Evolutionary conservation across 2,329 filamentous ascomycete genomes (phyloP).

Genomic region (Xylariaceae sp.): DNA sequence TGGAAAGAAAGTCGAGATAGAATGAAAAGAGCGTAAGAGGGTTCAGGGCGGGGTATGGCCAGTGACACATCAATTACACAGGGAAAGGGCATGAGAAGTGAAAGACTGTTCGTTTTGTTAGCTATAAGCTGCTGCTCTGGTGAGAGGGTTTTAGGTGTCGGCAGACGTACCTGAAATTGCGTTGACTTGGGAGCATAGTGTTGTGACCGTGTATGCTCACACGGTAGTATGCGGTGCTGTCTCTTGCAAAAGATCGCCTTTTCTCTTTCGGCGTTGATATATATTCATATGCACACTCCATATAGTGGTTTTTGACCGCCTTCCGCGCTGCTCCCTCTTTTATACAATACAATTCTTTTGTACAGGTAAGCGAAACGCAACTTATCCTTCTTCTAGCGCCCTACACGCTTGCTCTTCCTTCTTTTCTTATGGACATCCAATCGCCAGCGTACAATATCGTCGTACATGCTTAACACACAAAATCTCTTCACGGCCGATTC

Average conservation of each 20-base stretch:
- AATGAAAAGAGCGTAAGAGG: too few species aligned
- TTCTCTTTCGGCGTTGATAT: conserved; percentile 14
- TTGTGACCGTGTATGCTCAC: background rate
- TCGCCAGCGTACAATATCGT: conserved; percentile 5
- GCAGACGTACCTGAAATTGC: conserved; percentile 9
- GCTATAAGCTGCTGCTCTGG: background rate
- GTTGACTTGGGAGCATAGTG: background rate
- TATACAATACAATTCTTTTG: conserved; percentile 28
- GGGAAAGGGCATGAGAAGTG: background rate
- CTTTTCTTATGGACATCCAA: background rate
- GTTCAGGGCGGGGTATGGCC: too few species aligned
- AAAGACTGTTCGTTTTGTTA: conserved; percentile 4
- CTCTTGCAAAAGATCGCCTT: conserved; percentile 8
- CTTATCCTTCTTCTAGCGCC: background rate
- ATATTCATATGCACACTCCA: conserved; percentile 18
- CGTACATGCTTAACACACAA: too few species aligned
- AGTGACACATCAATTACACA: background rate
- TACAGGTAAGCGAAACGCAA: conserved; percentile 19
- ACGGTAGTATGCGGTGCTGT: background rate
- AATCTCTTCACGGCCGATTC: background rate
- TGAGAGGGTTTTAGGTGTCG: background rate
- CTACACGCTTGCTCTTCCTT: conserved; percentile 1
- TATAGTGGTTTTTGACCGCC: background rate
- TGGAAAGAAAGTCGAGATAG: too few species aligned
- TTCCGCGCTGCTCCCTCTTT: conserved; percentile 3